Percentiles rank a stretch among this genome's conserved stretches.
Evolutionary conservation across 805 yeast species (phyloP).

Genomic region (Jamesozyma spencerorum): DNA sequence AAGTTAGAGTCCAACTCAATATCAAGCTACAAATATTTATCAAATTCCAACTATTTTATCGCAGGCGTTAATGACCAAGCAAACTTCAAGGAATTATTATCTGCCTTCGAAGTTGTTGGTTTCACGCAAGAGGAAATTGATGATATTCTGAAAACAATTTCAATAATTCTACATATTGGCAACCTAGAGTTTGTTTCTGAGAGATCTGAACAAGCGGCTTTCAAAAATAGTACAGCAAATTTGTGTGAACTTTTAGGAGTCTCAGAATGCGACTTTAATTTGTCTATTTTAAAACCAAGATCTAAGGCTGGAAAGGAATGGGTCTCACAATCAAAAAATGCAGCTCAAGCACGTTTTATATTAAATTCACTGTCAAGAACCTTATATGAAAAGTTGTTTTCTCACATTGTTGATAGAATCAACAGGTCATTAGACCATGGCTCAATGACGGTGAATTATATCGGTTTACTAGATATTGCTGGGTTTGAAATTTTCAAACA

Average conservation of each 20-base stretch:
- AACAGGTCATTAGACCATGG: conserved; percentile 54
- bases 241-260: conserved; percentile 63
- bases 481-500: conserved; percentile 94
- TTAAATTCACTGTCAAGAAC: conserved; percentile 84
- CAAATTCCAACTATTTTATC: conserved; percentile 46
- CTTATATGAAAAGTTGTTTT: conserved; percentile 76
- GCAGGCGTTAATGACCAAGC: conserved; percentile 66
- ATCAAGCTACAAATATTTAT: conserved; percentile 39
- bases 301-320: conserved; percentile 87
- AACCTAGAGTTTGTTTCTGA: conserved; percentile 64
- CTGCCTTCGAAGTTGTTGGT: conserved; percentile 69
- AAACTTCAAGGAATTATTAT: conserved; percentile 53
- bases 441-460: conserved; percentile 44
- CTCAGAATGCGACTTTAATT: conserved; percentile 38
- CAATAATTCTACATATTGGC: conserved; percentile 77
- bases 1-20: conserved; percentile 32
- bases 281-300: conserved; percentile 62
- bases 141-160: conserved; percentile 55
- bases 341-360: conserved; percentile 69
- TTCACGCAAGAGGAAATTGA: conserved; percentile 46
- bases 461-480: conserved; percentile 94
- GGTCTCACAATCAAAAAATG: conserved; percentile 69
- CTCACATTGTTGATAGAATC: conserved; percentile 63
- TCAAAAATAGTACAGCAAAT: conserved; percentile 37
- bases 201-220: conserved; percentile 68